Evolutionary conservation across 331 rosid genomes (phyloP).

Genomic region (Pyrus hybrid): DNA sequence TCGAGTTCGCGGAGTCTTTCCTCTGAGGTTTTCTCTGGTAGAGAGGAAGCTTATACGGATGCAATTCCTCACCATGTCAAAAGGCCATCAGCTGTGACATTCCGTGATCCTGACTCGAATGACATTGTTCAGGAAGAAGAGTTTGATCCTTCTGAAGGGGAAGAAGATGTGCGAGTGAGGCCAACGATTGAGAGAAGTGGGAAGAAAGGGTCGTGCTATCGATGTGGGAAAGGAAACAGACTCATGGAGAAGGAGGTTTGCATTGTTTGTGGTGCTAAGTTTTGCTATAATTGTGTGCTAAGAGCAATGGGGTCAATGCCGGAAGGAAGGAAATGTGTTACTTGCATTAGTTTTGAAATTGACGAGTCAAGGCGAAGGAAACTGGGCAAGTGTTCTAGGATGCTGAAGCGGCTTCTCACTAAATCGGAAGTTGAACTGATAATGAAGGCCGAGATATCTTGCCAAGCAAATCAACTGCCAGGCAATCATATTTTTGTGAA

Average conservation of each 20-base stretch:
- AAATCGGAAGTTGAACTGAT: constrained; percentile 35
- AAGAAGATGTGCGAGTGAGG: constrained; percentile 23
- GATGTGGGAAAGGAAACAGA: constrained; percentile 60
- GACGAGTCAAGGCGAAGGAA: constrained; percentile 51
- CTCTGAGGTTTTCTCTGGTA: constrained; percentile 45
- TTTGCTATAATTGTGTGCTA: constrained; percentile 55
- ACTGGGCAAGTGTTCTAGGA: constrained; percentile 51
- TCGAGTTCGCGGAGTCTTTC: constrained; percentile 29
- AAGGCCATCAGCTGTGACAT: constrained; percentile 64
- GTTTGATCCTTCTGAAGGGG: constrained; percentile 15
- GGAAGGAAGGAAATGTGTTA: constrained; percentile 77
- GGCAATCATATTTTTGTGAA: constrained; percentile 44
- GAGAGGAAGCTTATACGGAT: constrained; percentile 30
- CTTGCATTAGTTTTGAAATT: constrained; percentile 56
- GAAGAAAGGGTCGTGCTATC: constrained; percentile 62
- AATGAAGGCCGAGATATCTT: constrained; percentile 44
- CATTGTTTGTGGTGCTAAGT: constrained; percentile 77
- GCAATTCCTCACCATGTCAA: constrained; percentile 36
- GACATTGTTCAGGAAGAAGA: constrained; percentile 14
- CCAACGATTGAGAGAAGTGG: constrained; percentile 47
- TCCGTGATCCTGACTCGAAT: constrained; percentile 40
- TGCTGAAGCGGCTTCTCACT: constrained; percentile 50
- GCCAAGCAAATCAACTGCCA: constrained; percentile 59
- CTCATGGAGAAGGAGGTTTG: constrained; percentile 66
- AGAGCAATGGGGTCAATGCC: constrained; percentile 96